Base-by-base conservation (phyloP, 345 rosid species). In the Triadica sebifera region DNA sequence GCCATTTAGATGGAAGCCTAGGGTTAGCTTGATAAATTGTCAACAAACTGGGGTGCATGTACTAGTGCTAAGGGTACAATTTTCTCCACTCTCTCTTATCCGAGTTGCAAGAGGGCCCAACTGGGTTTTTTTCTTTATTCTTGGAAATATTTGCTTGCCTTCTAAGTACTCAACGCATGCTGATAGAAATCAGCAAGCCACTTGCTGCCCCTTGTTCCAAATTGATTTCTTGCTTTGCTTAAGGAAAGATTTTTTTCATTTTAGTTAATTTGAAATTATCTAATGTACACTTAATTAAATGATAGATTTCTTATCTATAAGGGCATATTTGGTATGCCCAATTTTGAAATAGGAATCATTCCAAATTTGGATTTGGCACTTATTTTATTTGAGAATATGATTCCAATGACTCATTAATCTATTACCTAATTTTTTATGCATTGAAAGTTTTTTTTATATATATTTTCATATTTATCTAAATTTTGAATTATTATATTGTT, bases 61-160 rank as follows among this genome's bases (percentile, higher is more conserved):
- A 55, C 15, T 56, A 46, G 58, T 66, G 77, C 57, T 25, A 62
- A 22, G 56, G 8, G 10, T 45, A 34, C 29, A 66, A 46, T 45
- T 74, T 46, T 7, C 56, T 67, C 56, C 77, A 45, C 71, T 20
- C 45, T 45, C 24, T 43, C 71, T 19, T 17, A 38, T 16, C 8
- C 17, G 15, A 4, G 53, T n/a, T 0, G 38, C 13, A 24, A 55
- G 55, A 34, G 75, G 75, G 47, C 59, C 67, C 67, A 47, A 11
- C 49, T 25, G 29, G 47, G 53, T 55, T 7, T 37, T n/a, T n/a
- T 37, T 12, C 22, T 25, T 41, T 24, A 1, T 46, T 20, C 10
- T 29, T 5, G 12, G 47, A 50, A n/a, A 25, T 22, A 45, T 60
- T 70, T 71, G 64, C 6, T 72, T 16, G 43, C 49, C 50, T 58